Conservation (phyloP, 331 rosid genomes). For the Erythrophleum ivorense region DNA sequence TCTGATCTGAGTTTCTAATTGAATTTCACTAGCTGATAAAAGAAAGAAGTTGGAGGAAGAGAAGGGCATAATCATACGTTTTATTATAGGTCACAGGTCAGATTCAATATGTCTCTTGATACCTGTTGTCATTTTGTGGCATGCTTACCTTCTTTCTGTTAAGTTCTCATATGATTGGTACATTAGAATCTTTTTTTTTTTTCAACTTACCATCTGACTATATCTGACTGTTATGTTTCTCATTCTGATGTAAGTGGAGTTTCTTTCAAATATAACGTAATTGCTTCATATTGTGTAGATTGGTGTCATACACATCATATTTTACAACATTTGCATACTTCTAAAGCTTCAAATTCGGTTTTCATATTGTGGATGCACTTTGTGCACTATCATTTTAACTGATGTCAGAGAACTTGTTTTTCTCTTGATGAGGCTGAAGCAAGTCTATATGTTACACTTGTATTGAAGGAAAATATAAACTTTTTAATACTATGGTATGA, state of each 20-base stretch:
- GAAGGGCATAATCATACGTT: conserved; percentile 83
- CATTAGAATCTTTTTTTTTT: conserved; percentile 7
- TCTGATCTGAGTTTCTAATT: conserved; percentile 41
- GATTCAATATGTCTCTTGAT: conserved; percentile 33
- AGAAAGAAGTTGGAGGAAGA: conserved; percentile 86
- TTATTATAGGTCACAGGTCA: conserved; percentile 91
- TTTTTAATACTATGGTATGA: too few relatives aligned
- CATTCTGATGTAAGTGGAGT: conserved; percentile 19
- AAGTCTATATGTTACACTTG: too few relatives aligned
- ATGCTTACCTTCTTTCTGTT: conserved; percentile 18
- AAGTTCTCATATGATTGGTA: conserved; percentile 1
- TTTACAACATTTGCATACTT: not conserved
- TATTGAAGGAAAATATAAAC: too few relatives aligned
- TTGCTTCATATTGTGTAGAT: conserved; percentile 36
- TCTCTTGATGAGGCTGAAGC: not conserved
- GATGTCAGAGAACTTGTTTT: not conserved
- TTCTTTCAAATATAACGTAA: conserved; percentile 23
- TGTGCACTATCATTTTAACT: not conserved
- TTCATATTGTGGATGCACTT: not conserved
- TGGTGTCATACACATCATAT: not conserved
- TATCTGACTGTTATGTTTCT: conserved; percentile 30
- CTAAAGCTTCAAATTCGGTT: not conserved
- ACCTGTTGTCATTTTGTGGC: conserved; percentile 18
- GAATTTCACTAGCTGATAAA: conserved; percentile 56
- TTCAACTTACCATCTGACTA: conserved; percentile 2